Evolutionary conservation across 352 stramenopile genomes (phyloP).

Genomic region (Globisporangium acanthophoron): DNA sequence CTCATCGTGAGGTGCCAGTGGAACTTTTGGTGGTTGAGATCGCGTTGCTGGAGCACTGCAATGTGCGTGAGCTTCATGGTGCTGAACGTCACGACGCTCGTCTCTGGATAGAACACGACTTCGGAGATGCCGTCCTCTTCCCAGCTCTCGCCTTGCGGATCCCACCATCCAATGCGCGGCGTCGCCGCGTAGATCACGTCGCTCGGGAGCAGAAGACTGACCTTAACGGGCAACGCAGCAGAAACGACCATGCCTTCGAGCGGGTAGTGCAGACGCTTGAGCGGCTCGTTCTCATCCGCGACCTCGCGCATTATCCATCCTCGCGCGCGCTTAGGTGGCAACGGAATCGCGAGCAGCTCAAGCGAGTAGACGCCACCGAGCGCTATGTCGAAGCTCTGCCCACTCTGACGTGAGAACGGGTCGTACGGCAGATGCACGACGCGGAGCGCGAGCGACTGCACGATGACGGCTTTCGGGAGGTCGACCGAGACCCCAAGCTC

Average conservation of each 20-base stretch:
- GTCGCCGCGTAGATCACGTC: slow-evolving; percentile 43
- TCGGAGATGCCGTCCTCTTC: slow-evolving; percentile 77
- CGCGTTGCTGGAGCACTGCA: slow-evolving; percentile 60
- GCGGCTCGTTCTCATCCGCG: slow-evolving; percentile 31
- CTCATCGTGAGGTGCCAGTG: slow-evolving; percentile 61
- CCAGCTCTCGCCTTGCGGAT: slow-evolving; percentile 41
- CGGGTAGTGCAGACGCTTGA: slow-evolving; percentile 65
- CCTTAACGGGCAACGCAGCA: slow-evolving; percentile 61
- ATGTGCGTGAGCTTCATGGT: slow-evolving; percentile 74
- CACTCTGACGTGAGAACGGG: slow-evolving; percentile 20
- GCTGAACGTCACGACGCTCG: slow-evolving; percentile 57
- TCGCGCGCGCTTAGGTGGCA: slow-evolving; percentile 57
- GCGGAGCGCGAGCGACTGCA: slow-evolving; percentile 70
- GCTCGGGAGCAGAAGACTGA: slow-evolving; percentile 36
- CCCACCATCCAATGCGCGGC: slow-evolving; percentile 68
- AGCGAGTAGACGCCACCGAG: slow-evolving; percentile 62
- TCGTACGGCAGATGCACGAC: slow-evolving; percentile 65
- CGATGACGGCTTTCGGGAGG: slow-evolving; percentile 70
- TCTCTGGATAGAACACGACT: slow-evolving; percentile 48
- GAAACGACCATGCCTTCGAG: slow-evolving; percentile 71
- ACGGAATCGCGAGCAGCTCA: slow-evolving; percentile 61
- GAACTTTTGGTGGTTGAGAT: slow-evolving; percentile 63
- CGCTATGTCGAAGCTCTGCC: slow-evolving; percentile 34
- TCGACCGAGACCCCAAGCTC: slow-evolving; percentile 63
- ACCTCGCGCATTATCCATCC: slow-evolving; percentile 80